phyloP scores from a whole-genome alignment of 164 flowering plant species.

The Magnolia kwangsiensis region DNA sequence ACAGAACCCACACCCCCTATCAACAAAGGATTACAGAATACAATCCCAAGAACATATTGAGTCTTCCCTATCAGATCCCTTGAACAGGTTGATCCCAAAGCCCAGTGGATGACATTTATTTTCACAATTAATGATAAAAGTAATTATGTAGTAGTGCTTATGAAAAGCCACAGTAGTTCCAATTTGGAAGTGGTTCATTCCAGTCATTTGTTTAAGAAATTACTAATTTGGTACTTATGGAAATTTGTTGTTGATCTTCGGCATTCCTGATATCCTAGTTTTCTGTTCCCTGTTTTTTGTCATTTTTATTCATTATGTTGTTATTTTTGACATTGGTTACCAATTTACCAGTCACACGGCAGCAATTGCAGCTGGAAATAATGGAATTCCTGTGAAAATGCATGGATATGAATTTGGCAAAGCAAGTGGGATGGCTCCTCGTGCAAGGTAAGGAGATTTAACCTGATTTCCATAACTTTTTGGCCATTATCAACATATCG shows the following conservation, averaged over 20 bases:
- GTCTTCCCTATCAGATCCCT: no score
- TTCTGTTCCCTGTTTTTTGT: background rate
- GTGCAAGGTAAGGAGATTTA: slow-evolving; percentile 65
- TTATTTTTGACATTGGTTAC: background rate
- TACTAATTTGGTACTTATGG: no score
- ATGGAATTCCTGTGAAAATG: slow-evolving; percentile 89
- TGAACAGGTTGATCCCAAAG: no score
- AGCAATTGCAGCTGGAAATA: slow-evolving; percentile 97
- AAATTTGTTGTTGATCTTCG: background rate
- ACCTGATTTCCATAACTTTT: background rate
- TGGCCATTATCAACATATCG: background rate
- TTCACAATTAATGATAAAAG: background rate
- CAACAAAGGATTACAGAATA: no score
- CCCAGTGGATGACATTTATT: background rate
- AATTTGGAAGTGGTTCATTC: background rate
- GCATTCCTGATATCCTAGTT: background rate
- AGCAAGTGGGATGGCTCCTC: slow-evolving; percentile 99
- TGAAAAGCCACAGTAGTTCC: background rate
- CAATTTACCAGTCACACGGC: slow-evolving; percentile 92
- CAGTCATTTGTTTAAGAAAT: background rate
- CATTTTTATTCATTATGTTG: background rate
- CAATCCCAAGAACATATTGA: no score
- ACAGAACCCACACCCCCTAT: no score
- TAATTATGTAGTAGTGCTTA: background rate
- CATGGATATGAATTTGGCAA: slow-evolving; percentile 90